Evolutionary conservation across 2,329 filamentous ascomycete genomes (phyloP), one percentile per base, ranked within the genome.

Genomic region (Magnaporthales sp.): DNA sequence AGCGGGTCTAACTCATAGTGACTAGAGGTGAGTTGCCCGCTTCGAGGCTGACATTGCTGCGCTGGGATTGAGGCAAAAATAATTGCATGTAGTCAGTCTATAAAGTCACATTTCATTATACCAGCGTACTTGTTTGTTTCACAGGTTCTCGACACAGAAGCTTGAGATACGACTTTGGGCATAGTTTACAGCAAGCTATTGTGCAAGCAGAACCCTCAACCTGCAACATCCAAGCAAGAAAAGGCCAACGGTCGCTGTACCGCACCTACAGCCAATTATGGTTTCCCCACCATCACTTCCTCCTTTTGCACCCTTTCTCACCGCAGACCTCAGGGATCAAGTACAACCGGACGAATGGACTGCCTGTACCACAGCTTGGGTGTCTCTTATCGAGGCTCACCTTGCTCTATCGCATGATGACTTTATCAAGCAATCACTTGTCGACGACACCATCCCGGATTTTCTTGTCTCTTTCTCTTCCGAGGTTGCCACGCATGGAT

Each of bases 301-400:
- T 58, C 84, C 88, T 38, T 83, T 97, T 77, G 92, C 90, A 67
- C 86, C 90, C 24, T 93, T 95, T 72, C 94, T 93, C 22, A 84
- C 89, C 68, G 79, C 85, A 38, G 80, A 81, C 66, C 87, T 92
- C 80, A 87, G 88, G 73, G 84, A 85, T 70, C 84, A 84, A 70
- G 84, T 97, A 68, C 81, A 83, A 54, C 78, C 87, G 3, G 78
- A 83, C 64, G 91, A 97, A 77, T 97, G 93, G 93, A 83, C 89
- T 70, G 82, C 85, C 32, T 92, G 90, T 74, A 79, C 96, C 62
- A 85, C 90, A 69, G 89, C 91, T 46, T 97, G 92, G 92, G 79
- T 88, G 22, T 80, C 86, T 11, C 82, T 97, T 7, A 79, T 86
- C 7, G 83, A 88, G 66, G 83, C 88, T 2, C 86, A 93, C 69